Percentiles rank a stretch among this genome's conserved stretches.
phyloP scores from a whole-genome alignment of 2,329 filamentous ascomycete genomes.

The Diaporthe vaccinii region DNA sequence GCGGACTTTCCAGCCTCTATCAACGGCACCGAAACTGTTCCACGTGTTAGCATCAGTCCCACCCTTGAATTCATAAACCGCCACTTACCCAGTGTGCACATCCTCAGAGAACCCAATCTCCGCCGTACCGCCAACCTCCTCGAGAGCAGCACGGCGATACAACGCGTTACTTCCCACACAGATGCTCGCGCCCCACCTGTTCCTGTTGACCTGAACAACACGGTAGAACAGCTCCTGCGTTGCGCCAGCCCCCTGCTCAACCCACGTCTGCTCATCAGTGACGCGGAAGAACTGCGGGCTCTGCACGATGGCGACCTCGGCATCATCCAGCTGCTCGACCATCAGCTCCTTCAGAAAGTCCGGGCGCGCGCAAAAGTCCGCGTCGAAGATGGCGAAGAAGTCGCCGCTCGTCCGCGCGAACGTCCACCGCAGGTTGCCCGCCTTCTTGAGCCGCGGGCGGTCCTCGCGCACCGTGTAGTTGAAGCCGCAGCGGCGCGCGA shows the following conservation, averaged over 20 bases:
- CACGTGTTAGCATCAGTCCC: not conserved
- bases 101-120: slow-evolving; percentile 60
- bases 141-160: slow-evolving; percentile 55
- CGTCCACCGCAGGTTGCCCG: slow-evolving; percentile 58
- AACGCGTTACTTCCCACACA: slow-evolving; percentile 59
- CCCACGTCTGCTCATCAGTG: slow-evolving; percentile 56
- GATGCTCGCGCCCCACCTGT: slow-evolving; percentile 56
- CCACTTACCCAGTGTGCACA: slow-evolving; percentile 56
- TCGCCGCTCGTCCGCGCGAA: slow-evolving; percentile 54
- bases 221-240: slow-evolving; percentile 59
- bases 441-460: slow-evolving; percentile 56
- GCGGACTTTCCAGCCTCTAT: slow-evolving; percentile 58
- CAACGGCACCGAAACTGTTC: slow-evolving; percentile 54
- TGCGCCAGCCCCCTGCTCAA: slow-evolving; percentile 58
- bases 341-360: slow-evolving; percentile 56
- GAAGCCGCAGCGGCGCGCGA: slow-evolving; percentile 53
- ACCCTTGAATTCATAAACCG: too few relatives aligned
- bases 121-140: slow-evolving; percentile 56
- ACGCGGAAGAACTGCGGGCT: slow-evolving; percentile 58
- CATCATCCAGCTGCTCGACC: slow-evolving; percentile 55
- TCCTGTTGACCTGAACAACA: slow-evolving; percentile 57
- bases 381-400: slow-evolving; percentile 59
- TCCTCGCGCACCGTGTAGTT: slow-evolving; percentile 57
- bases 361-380: slow-evolving; percentile 57
- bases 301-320: slow-evolving; percentile 56